phyloP scores from a whole-genome alignment of 2,329 filamentous ascomycete species.

The Endoconidiophora laricicola region DNA sequence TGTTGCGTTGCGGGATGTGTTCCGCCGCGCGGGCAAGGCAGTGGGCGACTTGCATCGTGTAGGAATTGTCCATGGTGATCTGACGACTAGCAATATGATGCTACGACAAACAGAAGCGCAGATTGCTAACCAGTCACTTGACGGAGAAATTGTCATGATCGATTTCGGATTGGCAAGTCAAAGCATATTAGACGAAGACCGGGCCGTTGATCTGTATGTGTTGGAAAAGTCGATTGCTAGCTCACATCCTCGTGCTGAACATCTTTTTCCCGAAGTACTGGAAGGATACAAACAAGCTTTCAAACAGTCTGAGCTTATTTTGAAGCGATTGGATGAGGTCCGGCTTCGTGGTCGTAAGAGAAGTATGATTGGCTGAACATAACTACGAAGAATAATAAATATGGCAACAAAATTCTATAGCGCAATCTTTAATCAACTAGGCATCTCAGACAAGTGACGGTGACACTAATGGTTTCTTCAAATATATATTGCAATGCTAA shows the following conservation, averaged over 20 bases:
- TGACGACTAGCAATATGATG: slow-evolving; percentile 98
- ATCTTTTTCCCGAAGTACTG: slow-evolving; percentile 57
- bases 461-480: not conserved
- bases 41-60: slow-evolving; percentile 63
- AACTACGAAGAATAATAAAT: not conserved
- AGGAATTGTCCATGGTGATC: slow-evolving; percentile 85
- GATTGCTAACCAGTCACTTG: slow-evolving; percentile 21
- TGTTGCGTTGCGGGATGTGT: slow-evolving; percentile 38
- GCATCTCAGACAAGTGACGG: not conserved
- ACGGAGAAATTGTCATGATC: slow-evolving; percentile 74
- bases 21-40: slow-evolving; percentile 52
- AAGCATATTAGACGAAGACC: slow-evolving; percentile 71
- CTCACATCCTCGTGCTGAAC: slow-evolving; percentile 76
- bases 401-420: not conserved
- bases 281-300: slow-evolving; percentile 57
- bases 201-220: slow-evolving; percentile 91
- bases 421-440: not conserved
- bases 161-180: slow-evolving; percentile 85
- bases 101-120: slow-evolving; percentile 30
- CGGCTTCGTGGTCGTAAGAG: slow-evolving; percentile 87
- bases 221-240: slow-evolving; percentile 87
- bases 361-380: slow-evolving; percentile 70
- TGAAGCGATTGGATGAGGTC: slow-evolving; percentile 80
- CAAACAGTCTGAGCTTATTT: slow-evolving; percentile 55
- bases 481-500: not conserved